A percentile compares a stretch with the other conserved stretches of the same genome.
phyloP scores from a whole-genome alignment of 2,329 filamentous ascomycete genomes.

The Epichloe sp. region DNA sequence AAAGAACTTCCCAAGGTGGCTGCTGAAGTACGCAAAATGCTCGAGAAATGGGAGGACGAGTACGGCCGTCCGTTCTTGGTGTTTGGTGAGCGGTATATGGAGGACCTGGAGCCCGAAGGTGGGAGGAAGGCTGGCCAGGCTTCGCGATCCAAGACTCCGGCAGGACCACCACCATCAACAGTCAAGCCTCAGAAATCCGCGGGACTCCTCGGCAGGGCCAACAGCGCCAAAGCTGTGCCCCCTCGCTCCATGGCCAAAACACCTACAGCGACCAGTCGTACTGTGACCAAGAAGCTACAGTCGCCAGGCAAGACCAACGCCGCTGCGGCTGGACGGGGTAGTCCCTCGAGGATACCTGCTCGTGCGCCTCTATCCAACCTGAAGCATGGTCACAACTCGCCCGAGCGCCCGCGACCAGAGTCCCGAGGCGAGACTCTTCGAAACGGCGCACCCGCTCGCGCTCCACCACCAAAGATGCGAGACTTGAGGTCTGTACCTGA shows the following conservation, averaged over 20 bases:
- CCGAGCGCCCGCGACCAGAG: conserved; percentile 49
- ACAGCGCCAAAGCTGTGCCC: conserved; percentile 19
- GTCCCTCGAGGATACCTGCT: conserved; percentile 47
- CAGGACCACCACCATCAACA: conserved; percentile 39
- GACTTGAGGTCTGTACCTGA: conserved; percentile 48
- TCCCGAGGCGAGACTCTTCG: conserved; percentile 34
- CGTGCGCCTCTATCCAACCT: conserved; percentile 57
- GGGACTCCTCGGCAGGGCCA: conserved; percentile 13
- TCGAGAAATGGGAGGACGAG: conserved; percentile 85
- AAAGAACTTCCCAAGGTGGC: conserved; percentile 93
- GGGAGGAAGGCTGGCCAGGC: conserved; percentile 39
- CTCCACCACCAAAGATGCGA: conserved; percentile 85
- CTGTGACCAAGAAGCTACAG: conserved; percentile 16
- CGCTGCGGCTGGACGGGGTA: conserved; percentile 22
- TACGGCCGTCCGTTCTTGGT: conserved; percentile 89
- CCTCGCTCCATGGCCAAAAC: conserved; percentile 38
- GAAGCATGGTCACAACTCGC: conserved; percentile 64
- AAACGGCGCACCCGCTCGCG: conserved; percentile 43
- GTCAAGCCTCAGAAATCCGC: conserved; percentile 23
- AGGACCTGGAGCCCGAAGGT: conserved; percentile 58
- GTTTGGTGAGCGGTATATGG: conserved; percentile 81
- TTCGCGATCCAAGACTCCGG: conserved; percentile 60
- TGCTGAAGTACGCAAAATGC: conserved; percentile 64
- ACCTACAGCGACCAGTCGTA: conserved; percentile 29
- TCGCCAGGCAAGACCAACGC: conserved; percentile 11